phyloP scores from a whole-genome alignment of 176 grass and related monocot species.

The Luzula sylvatica region DNA sequence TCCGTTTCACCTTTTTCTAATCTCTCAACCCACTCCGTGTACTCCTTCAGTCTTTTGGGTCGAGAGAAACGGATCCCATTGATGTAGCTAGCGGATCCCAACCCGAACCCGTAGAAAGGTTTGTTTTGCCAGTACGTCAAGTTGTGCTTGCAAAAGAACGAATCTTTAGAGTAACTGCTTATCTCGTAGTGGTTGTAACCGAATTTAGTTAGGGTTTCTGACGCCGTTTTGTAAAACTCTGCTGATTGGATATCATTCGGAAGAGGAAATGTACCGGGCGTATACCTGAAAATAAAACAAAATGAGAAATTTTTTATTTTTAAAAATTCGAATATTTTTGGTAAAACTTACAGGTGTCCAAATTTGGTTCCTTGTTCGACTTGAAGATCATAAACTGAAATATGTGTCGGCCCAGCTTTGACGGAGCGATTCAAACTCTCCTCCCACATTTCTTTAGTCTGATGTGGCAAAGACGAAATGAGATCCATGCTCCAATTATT shows the following conservation, averaged over 20 bases:
- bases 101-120: slow-evolving; percentile 74
- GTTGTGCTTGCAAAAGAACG: slow-evolving; percentile 87
- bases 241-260: slow-evolving; percentile 55
- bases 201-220: slow-evolving; percentile 45
- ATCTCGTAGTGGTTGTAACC: slow-evolving; percentile 84
- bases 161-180: slow-evolving; percentile 74
- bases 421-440: slow-evolving; percentile 61
- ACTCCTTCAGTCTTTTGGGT: slow-evolving; percentile 73
- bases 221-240: slow-evolving; percentile 82
- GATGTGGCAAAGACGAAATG: slow-evolving; percentile 65
- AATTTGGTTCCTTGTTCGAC: slow-evolving; percentile 88
- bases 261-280: slow-evolving; percentile 69
- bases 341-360: slow-evolving; percentile 50
- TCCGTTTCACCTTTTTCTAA: slow-evolving; percentile 41
- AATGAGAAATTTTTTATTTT: not conserved
- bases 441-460: slow-evolving; percentile 81
- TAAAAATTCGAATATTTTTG: too few species aligned
- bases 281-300: slow-evolving; percentile 36
- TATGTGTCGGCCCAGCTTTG: slow-evolving; percentile 46
- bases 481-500: slow-evolving; percentile 96
- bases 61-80: slow-evolving; percentile 62
- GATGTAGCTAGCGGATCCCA: slow-evolving; percentile 75
- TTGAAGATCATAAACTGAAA: slow-evolving; percentile 79
- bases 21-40: slow-evolving; percentile 60
- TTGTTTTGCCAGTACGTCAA: slow-evolving; percentile 65